Evolutionary conservation across 1,139 yeast species (phyloP), one percentile per base, ranked within the genome.

Genomic region (Yamadazyma atlantica): DNA sequence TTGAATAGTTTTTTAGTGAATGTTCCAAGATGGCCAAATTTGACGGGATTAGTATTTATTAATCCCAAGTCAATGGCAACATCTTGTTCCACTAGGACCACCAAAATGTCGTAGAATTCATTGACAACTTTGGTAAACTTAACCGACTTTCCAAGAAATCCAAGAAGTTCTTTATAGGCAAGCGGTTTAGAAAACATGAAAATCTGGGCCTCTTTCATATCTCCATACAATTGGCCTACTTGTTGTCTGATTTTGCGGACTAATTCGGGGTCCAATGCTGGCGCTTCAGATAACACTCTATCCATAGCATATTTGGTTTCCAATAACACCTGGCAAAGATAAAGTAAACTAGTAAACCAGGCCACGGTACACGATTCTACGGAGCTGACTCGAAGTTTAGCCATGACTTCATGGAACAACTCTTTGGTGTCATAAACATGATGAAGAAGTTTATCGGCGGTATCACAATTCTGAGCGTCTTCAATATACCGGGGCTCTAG

Each of bases 311-410:
- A 7, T 16, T 28, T 28, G 9, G 21, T 14, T 3, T n/a, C 30
- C 6, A 8, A 8, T 9, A 28, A 5, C n/a, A 28, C 30, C 17
- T 28, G 19, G 16, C 21, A 28, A 28, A 28, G 30, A 13, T 28
- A 16, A 3, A 15, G 45, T n/a, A 56, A 24, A n/a, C 48, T 38
- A 3, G 47, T 34, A 6, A 57, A 22, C 64, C 64, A 60, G 13
- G 56, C 39, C 15, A 41, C 33, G n/a, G 48, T 49, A 36, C 58
- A 57, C 4, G 35, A 31, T 4, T 33, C 35, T 4, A 50, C 29
- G 0, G 44, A 43, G 30, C 43, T 35, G 25, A 49, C 47, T n/a
- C 35, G 38, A 3, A 58, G 46, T 2, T 39, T 27, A 10, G 50
- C 42, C 11, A 38, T 38, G 3, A 45, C 38, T 21, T 53, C 61